These are phyloP conservation scores for Lunasporangiospora selenospora DNA, from an alignment of 192 early-diverging fungal genomes.

Conservation along the genomic window DNA sequence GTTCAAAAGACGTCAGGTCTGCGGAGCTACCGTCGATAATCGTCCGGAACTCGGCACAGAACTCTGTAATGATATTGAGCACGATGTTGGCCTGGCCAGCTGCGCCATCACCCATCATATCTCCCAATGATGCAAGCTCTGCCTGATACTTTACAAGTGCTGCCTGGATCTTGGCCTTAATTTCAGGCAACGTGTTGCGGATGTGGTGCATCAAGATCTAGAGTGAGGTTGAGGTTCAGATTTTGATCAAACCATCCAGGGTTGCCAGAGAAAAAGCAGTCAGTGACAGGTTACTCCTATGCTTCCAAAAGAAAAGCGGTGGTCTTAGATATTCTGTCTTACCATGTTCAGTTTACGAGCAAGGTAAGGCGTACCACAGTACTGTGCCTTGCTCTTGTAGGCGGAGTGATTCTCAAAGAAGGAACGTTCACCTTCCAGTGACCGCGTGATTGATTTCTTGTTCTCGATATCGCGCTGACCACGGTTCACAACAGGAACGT, in stretches of 20 bases:
- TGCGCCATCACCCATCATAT: conserved; percentile 83
- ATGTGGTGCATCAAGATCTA: conserved; percentile 98
- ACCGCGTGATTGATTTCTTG: conserved; percentile 83
- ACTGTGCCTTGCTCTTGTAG: conserved; percentile 93
- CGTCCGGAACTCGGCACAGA: conserved; percentile 92
- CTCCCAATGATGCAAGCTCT: conserved; percentile 87
- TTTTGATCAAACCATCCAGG: no score
- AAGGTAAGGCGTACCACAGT: conserved; percentile 96
- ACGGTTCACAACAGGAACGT: conserved; percentile 97
- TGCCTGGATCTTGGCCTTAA: conserved; percentile 90
- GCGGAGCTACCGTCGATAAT: conserved; percentile 92
- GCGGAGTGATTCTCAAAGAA: conserved; percentile 94
- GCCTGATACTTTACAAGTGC: conserved; percentile 80
- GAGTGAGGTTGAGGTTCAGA: not conserved
- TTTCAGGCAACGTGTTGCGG: conserved; percentile 93
- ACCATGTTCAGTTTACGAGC: conserved; percentile 93
- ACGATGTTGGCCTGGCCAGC: conserved; percentile 85
- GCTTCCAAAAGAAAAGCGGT: not conserved
- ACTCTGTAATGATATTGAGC: conserved; percentile 96
- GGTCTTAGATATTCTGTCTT: no score
- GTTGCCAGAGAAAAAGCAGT: not conserved
- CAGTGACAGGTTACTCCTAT: not conserved
- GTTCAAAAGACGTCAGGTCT: conserved; percentile 90
- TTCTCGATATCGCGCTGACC: conserved; percentile 94
- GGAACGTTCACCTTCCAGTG: conserved; percentile 82